Percentiles rank a stretch among this genome's conserved stretches.
Conservation (phyloP, 305 asterid species). For the Caryopteris hybrid region DNA sequence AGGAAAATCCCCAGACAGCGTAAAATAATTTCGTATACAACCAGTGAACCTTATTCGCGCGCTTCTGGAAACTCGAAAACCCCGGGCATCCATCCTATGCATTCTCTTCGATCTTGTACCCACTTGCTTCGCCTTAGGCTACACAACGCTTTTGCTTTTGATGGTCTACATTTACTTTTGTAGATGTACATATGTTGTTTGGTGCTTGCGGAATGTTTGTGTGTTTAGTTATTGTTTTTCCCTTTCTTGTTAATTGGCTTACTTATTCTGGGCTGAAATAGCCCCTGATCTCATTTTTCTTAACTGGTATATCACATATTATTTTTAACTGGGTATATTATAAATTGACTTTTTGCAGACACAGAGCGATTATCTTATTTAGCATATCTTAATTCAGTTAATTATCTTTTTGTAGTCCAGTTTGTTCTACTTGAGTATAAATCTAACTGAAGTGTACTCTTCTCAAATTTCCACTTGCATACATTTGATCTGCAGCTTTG, state of each 20-base stretch:
- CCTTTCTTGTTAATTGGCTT: neutral
- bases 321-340: neutral
- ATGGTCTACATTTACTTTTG: neutral
- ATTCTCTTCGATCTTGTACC: too few species aligned
- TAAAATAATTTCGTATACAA: too few species aligned
- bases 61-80: too few species aligned
- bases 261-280: too few species aligned
- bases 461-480: neutral
- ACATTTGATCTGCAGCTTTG: neutral
- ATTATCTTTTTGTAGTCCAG: too few species aligned
- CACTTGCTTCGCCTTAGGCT: too few species aligned
- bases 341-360: neutral
- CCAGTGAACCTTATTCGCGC: too few species aligned
- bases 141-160: too few species aligned
- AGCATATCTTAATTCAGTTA: too few species aligned
- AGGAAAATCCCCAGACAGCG: too few species aligned
- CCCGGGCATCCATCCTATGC: too few species aligned
- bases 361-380: neutral
- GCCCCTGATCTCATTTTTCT: neutral
- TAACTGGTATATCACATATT: neutral
- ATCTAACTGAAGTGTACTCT: neutral
- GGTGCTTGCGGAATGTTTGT: constrained; percentile 1
- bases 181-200: neutral
- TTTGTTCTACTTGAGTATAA: too few species aligned
- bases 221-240: neutral